Evolutionary conservation across 352 stramenopile species (phyloP), one percentile per base, ranked within the genome.

Genomic region (Phytophthora cajani): DNA sequence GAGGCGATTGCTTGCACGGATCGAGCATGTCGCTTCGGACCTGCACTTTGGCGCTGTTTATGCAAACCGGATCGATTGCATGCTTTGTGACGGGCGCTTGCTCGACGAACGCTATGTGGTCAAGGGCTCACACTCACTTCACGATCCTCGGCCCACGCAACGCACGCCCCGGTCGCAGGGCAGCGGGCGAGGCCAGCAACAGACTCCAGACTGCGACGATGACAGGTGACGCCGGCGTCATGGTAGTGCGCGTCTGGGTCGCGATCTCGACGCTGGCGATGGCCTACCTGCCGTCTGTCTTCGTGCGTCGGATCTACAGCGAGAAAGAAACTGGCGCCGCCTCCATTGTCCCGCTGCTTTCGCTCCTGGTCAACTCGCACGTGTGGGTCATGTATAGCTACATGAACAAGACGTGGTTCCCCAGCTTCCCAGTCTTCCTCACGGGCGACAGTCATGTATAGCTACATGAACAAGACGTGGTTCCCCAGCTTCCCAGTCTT

Each of bases 401-500:
- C 62, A 53, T 71, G 51, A 49, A 23, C 62, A 62, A 68, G 51
- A 68, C 62, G 50, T 68, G 62, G 62, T 71, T 77, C 59, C 70
- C 70, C 12, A 64, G 69, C 49, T 71, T 77, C 54, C 57, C 63
- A 8, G 46, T 65, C 54, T 77, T 74, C 65, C 54, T 73, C 46
- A 53, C 71, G 36, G 70, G 69, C 19, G 65, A 73, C 32, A 6
- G 40, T 62, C n/a, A 54, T 67, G 50, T 67, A 67, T 21, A 52
- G 36, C 9, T 68, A 62, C 62, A 53, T 71, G 51, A 49, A 23
- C 62, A 62, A 68, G 51, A 68, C 62, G 50, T 68, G 62, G 62
- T 71, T 77, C 59, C 70, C 70, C 12, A 64, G 69, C 49, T 71
- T 77, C 54, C 57, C 63, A 8, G 46, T 65, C 54, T 77, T 74